Conservation (phyloP, 2,329 filamentous ascomycete genomes). For the Ophiostoma angusticollis region DNA sequence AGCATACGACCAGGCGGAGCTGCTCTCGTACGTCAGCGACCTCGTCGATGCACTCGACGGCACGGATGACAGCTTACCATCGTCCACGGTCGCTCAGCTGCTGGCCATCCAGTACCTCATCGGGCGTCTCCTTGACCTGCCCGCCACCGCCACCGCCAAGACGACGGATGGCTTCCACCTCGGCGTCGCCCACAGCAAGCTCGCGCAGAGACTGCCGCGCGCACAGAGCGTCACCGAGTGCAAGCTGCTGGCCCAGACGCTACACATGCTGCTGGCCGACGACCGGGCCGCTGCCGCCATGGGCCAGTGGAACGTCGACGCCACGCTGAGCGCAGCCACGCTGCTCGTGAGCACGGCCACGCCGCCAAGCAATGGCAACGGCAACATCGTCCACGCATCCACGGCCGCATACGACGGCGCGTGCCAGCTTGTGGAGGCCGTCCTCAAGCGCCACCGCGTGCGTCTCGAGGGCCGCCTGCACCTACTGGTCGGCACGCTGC, state of each 20-base stretch:
- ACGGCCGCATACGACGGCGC: slow-evolving; percentile 31
- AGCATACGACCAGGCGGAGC: slow-evolving; percentile 16
- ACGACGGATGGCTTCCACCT: slow-evolving; percentile 22
- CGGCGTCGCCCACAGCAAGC: slow-evolving; percentile 28
- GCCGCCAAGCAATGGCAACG: slow-evolving; percentile 4
- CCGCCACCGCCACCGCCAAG: neutral
- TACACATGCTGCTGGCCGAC: slow-evolving; percentile 29
- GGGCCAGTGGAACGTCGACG: slow-evolving; percentile 46
- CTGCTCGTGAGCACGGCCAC: slow-evolving; percentile 18
- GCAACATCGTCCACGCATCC: slow-evolving; percentile 10
- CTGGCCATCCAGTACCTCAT: slow-evolving; percentile 32
- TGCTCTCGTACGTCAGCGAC: slow-evolving; percentile 27
- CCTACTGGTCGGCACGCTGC: slow-evolving; percentile 39
- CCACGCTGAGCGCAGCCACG: slow-evolving; percentile 33
- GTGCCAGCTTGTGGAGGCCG: slow-evolving; percentile 40
- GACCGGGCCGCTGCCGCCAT: slow-evolving; percentile 37
- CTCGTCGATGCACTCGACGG: slow-evolving; percentile 23
- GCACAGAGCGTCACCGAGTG: slow-evolving; percentile 22
- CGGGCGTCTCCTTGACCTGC: slow-evolving; percentile 21
- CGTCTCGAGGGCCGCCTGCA: slow-evolving; percentile 51
- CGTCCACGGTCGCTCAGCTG: slow-evolving; percentile 26
- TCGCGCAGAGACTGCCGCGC: slow-evolving; percentile 22
- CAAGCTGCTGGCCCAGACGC: slow-evolving; percentile 27
- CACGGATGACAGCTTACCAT: neutral
- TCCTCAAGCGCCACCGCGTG: slow-evolving; percentile 46